phyloP scores from a whole-genome alignment of 441 rosid species.

The Corymbia citriodora region DNA sequence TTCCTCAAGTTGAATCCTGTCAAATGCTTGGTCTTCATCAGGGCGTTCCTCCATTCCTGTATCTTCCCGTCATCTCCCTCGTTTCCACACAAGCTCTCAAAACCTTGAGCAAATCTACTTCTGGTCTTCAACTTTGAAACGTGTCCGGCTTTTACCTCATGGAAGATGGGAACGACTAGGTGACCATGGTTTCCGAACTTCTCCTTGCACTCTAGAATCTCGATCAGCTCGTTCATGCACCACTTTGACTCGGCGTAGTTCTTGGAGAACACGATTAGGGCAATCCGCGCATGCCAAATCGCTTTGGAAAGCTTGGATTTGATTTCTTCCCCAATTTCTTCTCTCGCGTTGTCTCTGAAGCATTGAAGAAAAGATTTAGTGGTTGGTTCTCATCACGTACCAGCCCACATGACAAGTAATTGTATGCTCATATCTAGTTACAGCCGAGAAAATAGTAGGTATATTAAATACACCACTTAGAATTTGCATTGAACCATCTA shows the following conservation, averaged over 20 bases:
- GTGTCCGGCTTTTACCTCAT: neutral
- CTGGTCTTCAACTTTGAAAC: neutral
- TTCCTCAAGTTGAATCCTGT: neutral
- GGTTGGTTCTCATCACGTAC: too few relatives aligned
- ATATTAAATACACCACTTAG: too few relatives aligned
- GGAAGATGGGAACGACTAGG: conserved; percentile 1
- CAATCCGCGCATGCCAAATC: neutral
- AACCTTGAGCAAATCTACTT: neutral
- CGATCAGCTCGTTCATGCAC: conserved; percentile 5
- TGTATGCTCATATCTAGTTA: too few relatives aligned
- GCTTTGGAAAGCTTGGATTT: neutral
- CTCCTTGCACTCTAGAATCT: neutral
- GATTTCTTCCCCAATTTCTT: neutral
- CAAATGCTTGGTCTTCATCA: neutral
- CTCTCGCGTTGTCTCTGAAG: neutral
- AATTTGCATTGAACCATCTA: too few relatives aligned
- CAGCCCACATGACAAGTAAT: neutral
- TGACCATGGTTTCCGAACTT: neutral
- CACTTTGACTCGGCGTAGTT: conserved; percentile 4
- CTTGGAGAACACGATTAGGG: neutral
- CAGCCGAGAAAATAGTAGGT: too few relatives aligned
- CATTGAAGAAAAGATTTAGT: too few relatives aligned
- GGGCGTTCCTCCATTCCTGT: neutral
- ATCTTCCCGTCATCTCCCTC: neutral
- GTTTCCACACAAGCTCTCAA: neutral